phyloP scores from a whole-genome alignment of 2,329 filamentous ascomycete species.

The Cladophialophora chaetospira region DNA sequence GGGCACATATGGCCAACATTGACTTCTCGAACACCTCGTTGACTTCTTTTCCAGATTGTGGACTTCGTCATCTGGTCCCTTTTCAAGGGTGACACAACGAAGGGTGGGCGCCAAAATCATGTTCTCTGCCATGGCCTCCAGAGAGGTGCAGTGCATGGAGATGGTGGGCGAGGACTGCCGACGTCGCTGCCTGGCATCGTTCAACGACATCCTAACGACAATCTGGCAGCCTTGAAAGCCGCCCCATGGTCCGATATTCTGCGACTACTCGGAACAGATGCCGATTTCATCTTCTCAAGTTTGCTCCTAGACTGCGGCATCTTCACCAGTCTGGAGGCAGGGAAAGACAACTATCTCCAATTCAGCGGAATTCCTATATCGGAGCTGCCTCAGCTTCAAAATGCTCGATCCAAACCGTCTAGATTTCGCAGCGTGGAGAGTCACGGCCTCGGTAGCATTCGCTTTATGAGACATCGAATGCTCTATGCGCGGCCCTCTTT shows the following conservation, averaged over 20 bases:
- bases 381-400: slow-evolving; percentile 4
- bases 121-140: slow-evolving; percentile 83
- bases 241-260: slow-evolving; percentile 76
- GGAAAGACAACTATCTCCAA: slow-evolving; percentile 71
- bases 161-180: slow-evolving; percentile 40
- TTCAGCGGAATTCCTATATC: slow-evolving; percentile 62
- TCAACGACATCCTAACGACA: slow-evolving; percentile 66
- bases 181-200: slow-evolving; percentile 65
- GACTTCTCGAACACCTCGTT: neutral
- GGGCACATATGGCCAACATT: slow-evolving; percentile 26
- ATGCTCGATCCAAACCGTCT: neutral
- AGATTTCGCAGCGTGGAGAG: neutral
- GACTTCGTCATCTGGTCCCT: slow-evolving; percentile 77
- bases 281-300: slow-evolving; percentile 75
- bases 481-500: slow-evolving; percentile 77
- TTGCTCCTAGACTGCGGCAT: slow-evolving; percentile 76
- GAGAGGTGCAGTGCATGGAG: slow-evolving; percentile 12
- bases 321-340: slow-evolving; percentile 64
- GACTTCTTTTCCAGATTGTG: slow-evolving; percentile 60
- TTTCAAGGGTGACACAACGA: slow-evolving; percentile 58
- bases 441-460: slow-evolving; percentile 11
- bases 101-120: slow-evolving; percentile 64
- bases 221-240: slow-evolving; percentile 68
- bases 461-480: slow-evolving; percentile 78
- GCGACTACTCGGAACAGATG: slow-evolving; percentile 70